A percentile compares a stretch with the other conserved stretches of the same genome.
phyloP scores from a whole-genome alignment of 2,329 filamentous ascomycete genomes.

The Beauveria varroae region DNA sequence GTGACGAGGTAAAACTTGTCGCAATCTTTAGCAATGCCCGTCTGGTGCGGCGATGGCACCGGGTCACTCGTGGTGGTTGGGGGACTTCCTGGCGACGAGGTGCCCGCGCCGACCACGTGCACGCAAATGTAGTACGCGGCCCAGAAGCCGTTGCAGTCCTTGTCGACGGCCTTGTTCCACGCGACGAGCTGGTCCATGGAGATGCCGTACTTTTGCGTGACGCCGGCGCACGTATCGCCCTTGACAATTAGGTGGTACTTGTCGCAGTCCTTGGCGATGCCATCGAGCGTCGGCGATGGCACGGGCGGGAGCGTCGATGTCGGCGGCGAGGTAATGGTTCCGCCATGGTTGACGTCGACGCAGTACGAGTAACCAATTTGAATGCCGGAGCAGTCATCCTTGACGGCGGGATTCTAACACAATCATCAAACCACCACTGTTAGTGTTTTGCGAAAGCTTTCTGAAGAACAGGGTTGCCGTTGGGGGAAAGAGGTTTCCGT shows the following conservation, averaged over 20 bases:
- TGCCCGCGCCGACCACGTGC: neutral
- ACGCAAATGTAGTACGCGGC: neutral
- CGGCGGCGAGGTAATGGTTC: neutral
- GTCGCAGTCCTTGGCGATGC: conserved; percentile 11
- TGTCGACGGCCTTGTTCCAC: conserved; percentile 10
- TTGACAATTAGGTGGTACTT: conserved; percentile 5
- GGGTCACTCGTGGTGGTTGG: neutral
- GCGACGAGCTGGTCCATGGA: conserved; percentile 3
- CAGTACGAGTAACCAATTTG: conserved; percentile 9
- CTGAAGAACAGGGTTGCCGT: neutral
- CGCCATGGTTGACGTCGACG: conserved; percentile 7
- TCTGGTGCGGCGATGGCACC: conserved; percentile 1
- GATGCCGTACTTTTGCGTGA: conserved; percentile 8
- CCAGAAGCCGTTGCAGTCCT: conserved; percentile 2
- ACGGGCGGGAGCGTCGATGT: neutral
- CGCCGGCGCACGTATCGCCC: conserved; percentile 6
- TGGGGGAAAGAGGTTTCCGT: neutral
- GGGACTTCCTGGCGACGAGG: neutral
- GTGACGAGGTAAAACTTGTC: conserved; percentile 6
- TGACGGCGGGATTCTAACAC: conserved; percentile 11
- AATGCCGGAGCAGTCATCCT: conserved; percentile 5
- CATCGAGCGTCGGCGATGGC: neutral
- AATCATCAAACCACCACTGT: neutral
- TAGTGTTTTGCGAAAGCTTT: neutral
- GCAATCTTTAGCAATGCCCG: conserved; percentile 2